Evolutionary conservation across 73 alveolate species (phyloP).

Genomic region (Effrenium voratum): DNA sequence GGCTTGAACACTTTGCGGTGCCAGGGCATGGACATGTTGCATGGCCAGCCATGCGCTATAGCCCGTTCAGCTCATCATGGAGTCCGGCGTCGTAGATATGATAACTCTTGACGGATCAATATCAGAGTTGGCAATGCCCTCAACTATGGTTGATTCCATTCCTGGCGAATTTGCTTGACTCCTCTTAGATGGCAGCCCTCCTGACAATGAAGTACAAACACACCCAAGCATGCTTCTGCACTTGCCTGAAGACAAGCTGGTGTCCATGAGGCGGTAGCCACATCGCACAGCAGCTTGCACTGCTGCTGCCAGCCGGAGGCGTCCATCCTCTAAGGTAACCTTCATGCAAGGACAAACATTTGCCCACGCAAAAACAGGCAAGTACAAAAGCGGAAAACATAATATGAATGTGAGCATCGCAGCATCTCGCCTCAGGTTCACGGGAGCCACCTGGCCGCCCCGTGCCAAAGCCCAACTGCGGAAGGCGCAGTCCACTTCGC

Average conservation of each 20-base stretch:
- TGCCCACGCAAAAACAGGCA: not conserved
- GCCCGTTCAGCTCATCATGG: not conserved
- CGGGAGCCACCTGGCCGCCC: slow-evolving; percentile 77
- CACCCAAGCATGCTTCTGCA: not conserved
- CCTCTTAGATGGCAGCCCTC: not conserved
- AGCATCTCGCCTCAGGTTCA: not conserved
- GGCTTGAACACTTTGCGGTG: too few species aligned
- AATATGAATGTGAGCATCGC: not conserved
- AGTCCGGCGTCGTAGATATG: not conserved
- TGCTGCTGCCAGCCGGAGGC: slow-evolving; percentile 47
- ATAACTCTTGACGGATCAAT: not conserved
- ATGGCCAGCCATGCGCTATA: not conserved
- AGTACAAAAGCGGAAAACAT: not conserved
- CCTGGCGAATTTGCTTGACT: not conserved
- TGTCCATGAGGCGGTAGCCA: slow-evolving; percentile 75
- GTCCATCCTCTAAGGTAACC: slow-evolving; percentile 74
- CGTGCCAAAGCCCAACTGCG: slow-evolving; percentile 68
- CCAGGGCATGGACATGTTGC: too few species aligned
- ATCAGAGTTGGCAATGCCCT: not conserved
- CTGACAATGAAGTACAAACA: not conserved
- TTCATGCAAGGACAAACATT: not conserved
- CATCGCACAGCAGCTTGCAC: slow-evolving; percentile 13
- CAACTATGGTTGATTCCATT: not conserved
- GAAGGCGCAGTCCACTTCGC: slow-evolving; percentile 9
- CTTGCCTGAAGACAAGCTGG: slow-evolving; percentile 75